A percentile compares a stretch with the other conserved stretches of the same genome.
Conservation (phyloP, 805 yeast genomes). For the Saccharomycopsis malanga region DNA sequence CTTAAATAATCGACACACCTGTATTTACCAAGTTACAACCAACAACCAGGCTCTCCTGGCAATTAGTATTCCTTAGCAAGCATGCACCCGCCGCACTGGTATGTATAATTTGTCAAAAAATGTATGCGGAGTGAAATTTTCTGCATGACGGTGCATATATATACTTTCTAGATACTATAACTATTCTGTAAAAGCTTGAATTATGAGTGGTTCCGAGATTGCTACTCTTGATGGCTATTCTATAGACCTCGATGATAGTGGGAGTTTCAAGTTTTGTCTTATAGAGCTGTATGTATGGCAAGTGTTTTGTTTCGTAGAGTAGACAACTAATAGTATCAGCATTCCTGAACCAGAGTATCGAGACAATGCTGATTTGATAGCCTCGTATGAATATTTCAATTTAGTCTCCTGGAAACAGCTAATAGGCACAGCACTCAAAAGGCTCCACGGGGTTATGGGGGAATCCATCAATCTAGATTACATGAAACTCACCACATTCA, state of each 20-base stretch:
- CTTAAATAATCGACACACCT: too few relatives aligned
- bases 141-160: too few relatives aligned
- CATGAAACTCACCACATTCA: slow-evolving; percentile 16
- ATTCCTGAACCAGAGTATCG: not conserved
- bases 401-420: slow-evolving; percentile 35
- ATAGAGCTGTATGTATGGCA: slow-evolving; percentile 1
- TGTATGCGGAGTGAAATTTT: too few relatives aligned
- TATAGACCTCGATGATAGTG: not conserved
- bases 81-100: too few relatives aligned
- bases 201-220: not conserved
- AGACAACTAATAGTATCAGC: not conserved
- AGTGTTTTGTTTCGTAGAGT: not conserved
- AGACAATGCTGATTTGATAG: slow-evolving; percentile 1
- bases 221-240: slow-evolving; percentile 7
- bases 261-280: not conserved
- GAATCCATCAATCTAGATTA: slow-evolving; percentile 32
- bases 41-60: too few relatives aligned
- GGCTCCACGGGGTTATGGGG: slow-evolving; percentile 37
- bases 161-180: too few relatives aligned
- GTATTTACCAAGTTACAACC: too few relatives aligned
- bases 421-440: slow-evolving; percentile 30
- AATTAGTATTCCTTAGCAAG: too few relatives aligned
- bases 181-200: too few relatives aligned
- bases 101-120: too few relatives aligned
- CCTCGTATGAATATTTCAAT: slow-evolving; percentile 23